These are phyloP conservation scores for Trapa incisa DNA, from an alignment of 345 rosid genomes.

Conservation along the genomic window DNA sequence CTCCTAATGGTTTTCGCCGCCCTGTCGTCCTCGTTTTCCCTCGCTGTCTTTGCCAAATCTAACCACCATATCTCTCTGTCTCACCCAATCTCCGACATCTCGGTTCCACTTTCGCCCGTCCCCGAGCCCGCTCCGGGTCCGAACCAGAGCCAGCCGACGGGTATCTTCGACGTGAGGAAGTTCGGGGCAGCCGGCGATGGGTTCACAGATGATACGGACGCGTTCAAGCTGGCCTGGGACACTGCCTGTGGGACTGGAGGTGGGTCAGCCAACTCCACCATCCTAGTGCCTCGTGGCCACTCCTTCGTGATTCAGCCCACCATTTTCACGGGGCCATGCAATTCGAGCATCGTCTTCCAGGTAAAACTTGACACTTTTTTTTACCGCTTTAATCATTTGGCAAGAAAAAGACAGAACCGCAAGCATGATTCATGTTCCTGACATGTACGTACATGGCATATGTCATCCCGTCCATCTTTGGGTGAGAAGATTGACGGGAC, in stretches of 20 bases:
- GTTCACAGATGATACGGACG: constrained; percentile 55
- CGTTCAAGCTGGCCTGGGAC: constrained; percentile 90
- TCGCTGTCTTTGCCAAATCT: constrained; percentile 5
- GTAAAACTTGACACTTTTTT: constrained; percentile 16
- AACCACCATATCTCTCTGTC: background rate
- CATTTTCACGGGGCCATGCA: constrained; percentile 92
- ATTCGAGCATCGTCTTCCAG: constrained; percentile 45
- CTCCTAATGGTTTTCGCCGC: background rate
- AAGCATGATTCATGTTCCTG: background rate
- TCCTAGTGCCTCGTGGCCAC: constrained; percentile 53
- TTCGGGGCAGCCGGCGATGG: constrained; percentile 83
- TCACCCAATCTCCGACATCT: constrained; percentile 12
- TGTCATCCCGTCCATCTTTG: background rate
- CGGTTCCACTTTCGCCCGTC: constrained; percentile 15
- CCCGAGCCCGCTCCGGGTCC: constrained; percentile 10
- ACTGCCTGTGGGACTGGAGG: constrained; percentile 32
- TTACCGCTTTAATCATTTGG: too few species aligned
- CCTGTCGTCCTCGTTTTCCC: constrained; percentile 4
- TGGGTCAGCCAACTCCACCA: constrained; percentile 9
- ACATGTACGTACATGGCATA: background rate
- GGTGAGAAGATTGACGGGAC: constrained; percentile 21
- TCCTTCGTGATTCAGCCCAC: constrained; percentile 75
- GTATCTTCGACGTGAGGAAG: constrained; percentile 38
- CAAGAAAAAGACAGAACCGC: too few species aligned
- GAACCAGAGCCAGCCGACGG: background rate